A percentile compares a stretch with the other conserved stretches of the same genome.
Evolutionary conservation across 2,329 filamentous ascomycete genomes (phyloP).

Genomic region (Sporothrix brunneoviolacea): DNA sequence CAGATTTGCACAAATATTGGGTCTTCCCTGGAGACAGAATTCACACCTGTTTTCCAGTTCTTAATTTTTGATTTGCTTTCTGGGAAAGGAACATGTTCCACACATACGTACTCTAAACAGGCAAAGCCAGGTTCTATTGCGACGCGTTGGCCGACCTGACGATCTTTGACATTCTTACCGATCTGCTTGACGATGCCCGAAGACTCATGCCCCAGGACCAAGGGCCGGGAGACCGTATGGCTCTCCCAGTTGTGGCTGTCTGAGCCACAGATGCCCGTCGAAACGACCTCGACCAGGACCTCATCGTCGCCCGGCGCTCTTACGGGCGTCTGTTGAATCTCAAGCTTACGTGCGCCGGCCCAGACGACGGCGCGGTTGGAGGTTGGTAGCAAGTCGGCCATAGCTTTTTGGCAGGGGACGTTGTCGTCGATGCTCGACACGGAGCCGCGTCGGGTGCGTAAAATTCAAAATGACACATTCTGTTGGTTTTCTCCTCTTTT

Average conservation of each 20-base stretch:
- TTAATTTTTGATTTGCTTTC: too few relatives aligned
- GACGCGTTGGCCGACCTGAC: conserved; percentile 49
- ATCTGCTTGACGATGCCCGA: conserved; percentile 51
- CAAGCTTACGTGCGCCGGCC: conserved; percentile 26
- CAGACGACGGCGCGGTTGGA: conserved; percentile 22
- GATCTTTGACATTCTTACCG: conserved; percentile 41
- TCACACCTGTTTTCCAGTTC: too few relatives aligned
- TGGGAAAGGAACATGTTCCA: too few relatives aligned
- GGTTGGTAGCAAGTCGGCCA: conserved; percentile 12
- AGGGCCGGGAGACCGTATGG: conserved; percentile 17
- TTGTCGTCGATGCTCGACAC: too few relatives aligned
- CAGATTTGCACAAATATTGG: conserved; percentile 61
- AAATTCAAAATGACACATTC: too few relatives aligned
- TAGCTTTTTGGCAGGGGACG: too few relatives aligned
- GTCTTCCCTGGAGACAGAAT: conserved; percentile 42
- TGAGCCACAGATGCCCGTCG: conserved; percentile 19
- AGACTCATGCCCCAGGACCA: conserved; percentile 53
- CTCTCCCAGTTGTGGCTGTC: conserved; percentile 24
- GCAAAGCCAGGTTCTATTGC: conserved; percentile 35
- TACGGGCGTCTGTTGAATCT: conserved; percentile 42
- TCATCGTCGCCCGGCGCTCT: conserved; percentile 26
- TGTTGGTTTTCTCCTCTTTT: too few relatives aligned
- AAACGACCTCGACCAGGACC: conserved; percentile 18
- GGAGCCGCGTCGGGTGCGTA: too few relatives aligned
- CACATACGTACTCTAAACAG: too few relatives aligned